Base-by-base conservation (phyloP, 768 basidiomycete genomes). In the Russula earlei region DNA sequence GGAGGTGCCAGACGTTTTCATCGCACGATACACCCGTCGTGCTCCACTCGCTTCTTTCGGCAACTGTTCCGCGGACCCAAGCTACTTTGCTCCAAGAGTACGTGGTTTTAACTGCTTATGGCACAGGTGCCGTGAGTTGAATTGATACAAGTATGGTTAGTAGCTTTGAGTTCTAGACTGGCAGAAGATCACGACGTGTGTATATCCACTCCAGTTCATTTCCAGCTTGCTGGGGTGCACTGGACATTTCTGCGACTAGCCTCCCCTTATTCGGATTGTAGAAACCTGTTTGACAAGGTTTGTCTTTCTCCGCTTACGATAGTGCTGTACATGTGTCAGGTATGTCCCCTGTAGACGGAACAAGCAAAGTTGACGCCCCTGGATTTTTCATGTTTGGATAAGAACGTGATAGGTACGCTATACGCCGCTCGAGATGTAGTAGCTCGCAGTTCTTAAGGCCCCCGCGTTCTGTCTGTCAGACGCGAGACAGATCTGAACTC, bases 91-190 rank as follows among this genome's bases (percentile, higher is more conserved):
- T 33, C 45, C 20, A 22, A 31, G 24, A 5, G 24, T 49, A 29
- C 49, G 42, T 31, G 19, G 19, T n/a, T 49, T 34, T 17, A 24
- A 44, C 40, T 42, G 10, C 24, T 44, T 27, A 37, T 43, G 49
- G 22, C 31, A 43, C 29, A 24, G 31, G 51, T 36, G 14, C 4
- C 33, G 20, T 36, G 19, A 25, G 15, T 44, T 17, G 47, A 49
- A 55, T 55, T 55, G 54, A 31, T 47, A 50, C 49, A n/a, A 2
- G 48, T 49, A 42, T 55, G 48, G 47, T 49, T 55, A 49, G 48
- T 36, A 33, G 41, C 33, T 19, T 27, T 19, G 15, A 12, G 31
- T 52, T 49, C 33, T 41, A 27, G 29, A 33, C 31, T 40, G 19
- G 36, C 17, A 33, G 48, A 49, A 42, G 33, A 27, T 33, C 45